Conservation (phyloP, 228 moss, liverwort and hornwort genomes). For the Sphagnum fallax region DNA sequence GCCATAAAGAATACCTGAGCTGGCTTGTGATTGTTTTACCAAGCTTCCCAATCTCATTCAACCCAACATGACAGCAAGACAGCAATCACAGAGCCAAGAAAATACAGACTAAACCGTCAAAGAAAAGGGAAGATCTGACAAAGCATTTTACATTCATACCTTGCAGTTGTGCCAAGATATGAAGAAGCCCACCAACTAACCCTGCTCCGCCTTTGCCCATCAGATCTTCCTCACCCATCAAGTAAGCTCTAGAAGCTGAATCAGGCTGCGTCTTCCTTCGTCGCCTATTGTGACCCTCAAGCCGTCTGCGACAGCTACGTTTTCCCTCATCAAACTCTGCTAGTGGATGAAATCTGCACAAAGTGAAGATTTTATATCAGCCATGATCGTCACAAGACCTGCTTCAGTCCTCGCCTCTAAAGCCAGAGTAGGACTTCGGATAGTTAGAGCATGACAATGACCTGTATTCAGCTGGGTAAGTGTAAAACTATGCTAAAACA, state of each 20-base stretch:
- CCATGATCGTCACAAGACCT: too few species aligned
- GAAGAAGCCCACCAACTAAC: slow-evolving; percentile 25
- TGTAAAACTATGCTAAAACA: neutral
- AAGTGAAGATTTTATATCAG: neutral
- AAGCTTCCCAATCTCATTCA: neutral
- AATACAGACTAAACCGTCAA: neutral
- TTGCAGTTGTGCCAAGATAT: slow-evolving; percentile 32
- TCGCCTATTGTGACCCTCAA: slow-evolving; percentile 49
- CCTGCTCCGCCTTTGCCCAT: slow-evolving; percentile 25
- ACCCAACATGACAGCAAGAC: neutral
- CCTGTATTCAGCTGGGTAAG: too few species aligned
- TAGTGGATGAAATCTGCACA: slow-evolving; percentile 32
- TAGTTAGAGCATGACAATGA: too few species aligned
- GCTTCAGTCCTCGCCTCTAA: too few species aligned
- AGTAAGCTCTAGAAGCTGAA: slow-evolving; percentile 29
- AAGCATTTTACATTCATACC: slow-evolving; percentile 9
- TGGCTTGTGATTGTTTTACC: too few species aligned
- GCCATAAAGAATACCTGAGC: neutral
- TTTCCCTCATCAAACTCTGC: slow-evolving; percentile 53
- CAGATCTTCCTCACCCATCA: slow-evolving; percentile 21
- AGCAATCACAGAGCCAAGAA: neutral
- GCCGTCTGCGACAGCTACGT: slow-evolving; percentile 53
- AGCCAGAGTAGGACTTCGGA: too few species aligned
- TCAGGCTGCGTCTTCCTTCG: slow-evolving; percentile 51
- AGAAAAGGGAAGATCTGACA: neutral